Conservation (phyloP, 2,329 filamentous ascomycete species). For the Chrysoporthe cubensis region DNA sequence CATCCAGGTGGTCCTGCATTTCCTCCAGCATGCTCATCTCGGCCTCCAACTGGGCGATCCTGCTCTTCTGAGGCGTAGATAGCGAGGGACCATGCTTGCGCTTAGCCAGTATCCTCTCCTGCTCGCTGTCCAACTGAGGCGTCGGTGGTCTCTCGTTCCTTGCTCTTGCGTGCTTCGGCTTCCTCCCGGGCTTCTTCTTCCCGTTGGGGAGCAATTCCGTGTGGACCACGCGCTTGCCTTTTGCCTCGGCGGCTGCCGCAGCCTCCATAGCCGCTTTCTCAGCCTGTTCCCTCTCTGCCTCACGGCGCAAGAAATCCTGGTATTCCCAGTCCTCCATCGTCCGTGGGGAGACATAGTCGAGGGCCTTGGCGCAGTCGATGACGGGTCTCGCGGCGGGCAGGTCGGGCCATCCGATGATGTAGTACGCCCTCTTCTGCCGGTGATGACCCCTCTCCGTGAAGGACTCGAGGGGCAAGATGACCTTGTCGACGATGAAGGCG, state of each 20-base stretch:
- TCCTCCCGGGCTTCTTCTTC: constrained; percentile 27
- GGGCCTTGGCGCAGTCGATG: constrained; percentile 51
- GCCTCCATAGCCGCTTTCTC: constrained; percentile 32
- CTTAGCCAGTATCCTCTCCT: constrained; percentile 36
- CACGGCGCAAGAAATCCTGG: constrained; percentile 46
- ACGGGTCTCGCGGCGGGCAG: constrained; percentile 52
- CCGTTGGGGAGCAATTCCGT: neutral
- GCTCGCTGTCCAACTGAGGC: constrained; percentile 28
- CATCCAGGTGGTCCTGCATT: constrained; percentile 18
- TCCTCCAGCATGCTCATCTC: constrained; percentile 28
- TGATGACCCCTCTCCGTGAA: constrained; percentile 29
- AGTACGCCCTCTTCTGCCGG: constrained; percentile 52
- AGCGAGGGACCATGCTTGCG: constrained; percentile 42
- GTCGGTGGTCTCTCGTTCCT: constrained; percentile 10
- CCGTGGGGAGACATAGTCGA: constrained; percentile 62
- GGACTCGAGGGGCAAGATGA: constrained; percentile 46
- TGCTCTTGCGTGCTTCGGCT: constrained; percentile 19
- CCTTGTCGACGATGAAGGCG: constrained; percentile 61
- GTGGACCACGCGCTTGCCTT: neutral
- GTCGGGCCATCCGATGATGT: constrained; percentile 60
- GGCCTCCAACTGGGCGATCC: constrained; percentile 33
- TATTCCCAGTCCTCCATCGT: constrained; percentile 62
- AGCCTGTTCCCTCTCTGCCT: constrained; percentile 41
- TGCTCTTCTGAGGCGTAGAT: constrained; percentile 45
- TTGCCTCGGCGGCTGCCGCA: neutral